A percentile compares a stretch with the other conserved stretches of the same genome.
phyloP scores from a whole-genome alignment of 805 yeast species.

The Lipomyces anomalus region DNA sequence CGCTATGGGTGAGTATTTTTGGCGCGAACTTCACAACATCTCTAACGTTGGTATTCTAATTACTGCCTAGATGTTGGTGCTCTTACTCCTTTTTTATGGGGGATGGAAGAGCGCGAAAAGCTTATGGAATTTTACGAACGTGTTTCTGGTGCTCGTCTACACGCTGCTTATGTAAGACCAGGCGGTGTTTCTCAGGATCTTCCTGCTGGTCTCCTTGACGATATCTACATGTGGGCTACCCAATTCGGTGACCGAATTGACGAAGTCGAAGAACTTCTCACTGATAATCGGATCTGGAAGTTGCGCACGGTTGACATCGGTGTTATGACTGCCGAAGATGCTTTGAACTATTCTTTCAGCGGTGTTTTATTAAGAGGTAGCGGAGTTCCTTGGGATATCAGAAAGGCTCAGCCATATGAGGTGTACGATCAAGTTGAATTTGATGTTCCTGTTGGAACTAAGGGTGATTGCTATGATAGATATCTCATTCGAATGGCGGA shows the following conservation, averaged over 20 bases:
- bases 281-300: conserved; percentile 90
- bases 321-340: conserved; percentile 78
- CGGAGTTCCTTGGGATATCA: conserved; percentile 79
- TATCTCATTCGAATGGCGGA: conserved; percentile 85
- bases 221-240: conserved; percentile 93
- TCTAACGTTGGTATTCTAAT: too few relatives aligned
- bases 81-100: conserved; percentile 88
- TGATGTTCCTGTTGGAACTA: conserved; percentile 78
- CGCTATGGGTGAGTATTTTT: too few relatives aligned
- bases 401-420: conserved; percentile 84
- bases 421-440: conserved; percentile 83
- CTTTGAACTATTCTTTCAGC: conserved; percentile 68
- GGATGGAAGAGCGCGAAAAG: conserved; percentile 89
- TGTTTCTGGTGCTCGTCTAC: conserved; percentile 85
- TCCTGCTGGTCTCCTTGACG: conserved; percentile 81
- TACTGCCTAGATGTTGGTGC: conserved; percentile 98
- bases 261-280: conserved; percentile 81
- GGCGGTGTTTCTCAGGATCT: conserved; percentile 89
- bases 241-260: conserved; percentile 91
- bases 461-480: conserved; percentile 90
- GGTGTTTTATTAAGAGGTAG: conserved; percentile 92
- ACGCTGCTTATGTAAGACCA: conserved; percentile 82
- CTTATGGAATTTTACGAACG: conserved; percentile 89
- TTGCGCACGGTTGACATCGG: conserved; percentile 80
- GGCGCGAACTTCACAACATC: too few relatives aligned